Percentiles rank a stretch among this genome's conserved stretches.
Conservation (phyloP, 2,329 filamentous ascomycete genomes). For the Ceratocystiopsis brevicomis region DNA sequence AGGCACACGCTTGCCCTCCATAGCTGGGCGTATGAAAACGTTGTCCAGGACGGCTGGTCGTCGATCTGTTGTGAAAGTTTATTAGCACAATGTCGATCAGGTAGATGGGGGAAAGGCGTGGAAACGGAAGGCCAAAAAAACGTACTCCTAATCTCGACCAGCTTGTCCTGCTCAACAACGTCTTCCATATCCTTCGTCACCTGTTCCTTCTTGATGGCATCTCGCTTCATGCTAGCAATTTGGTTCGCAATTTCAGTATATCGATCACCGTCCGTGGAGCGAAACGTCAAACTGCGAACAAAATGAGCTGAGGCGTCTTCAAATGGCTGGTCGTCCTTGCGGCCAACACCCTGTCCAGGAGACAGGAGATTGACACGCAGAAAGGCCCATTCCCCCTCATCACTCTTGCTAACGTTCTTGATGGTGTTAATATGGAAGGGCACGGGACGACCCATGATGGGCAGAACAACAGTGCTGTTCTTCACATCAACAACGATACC, state of each 20-base stretch:
- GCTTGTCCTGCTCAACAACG: slow-evolving; percentile 95
- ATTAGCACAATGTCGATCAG: slow-evolving; percentile 5
- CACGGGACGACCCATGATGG: slow-evolving; percentile 92
- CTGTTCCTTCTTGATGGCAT: slow-evolving; percentile 77
- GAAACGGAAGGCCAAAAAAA: slow-evolving; percentile 16
- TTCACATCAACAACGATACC: slow-evolving; percentile 82
- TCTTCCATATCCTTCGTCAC: slow-evolving; percentile 99
- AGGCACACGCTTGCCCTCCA: slow-evolving; percentile 92
- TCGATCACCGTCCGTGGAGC: slow-evolving; percentile 72
- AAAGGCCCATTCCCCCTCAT: slow-evolving; percentile 86
- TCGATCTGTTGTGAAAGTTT: slow-evolving; percentile 38
- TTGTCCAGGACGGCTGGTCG: slow-evolving; percentile 81
- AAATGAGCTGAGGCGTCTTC: slow-evolving; percentile 94
- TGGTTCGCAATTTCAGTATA: slow-evolving; percentile 82
- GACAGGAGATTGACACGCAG: slow-evolving; percentile 94
- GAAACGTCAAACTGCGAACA: slow-evolving; percentile 83
- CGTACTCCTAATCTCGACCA: slow-evolving; percentile 81
- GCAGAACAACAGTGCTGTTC: slow-evolving; percentile 75
- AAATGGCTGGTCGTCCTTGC: slow-evolving; percentile 95
- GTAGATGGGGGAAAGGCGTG: no score
- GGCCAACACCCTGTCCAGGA: slow-evolving; percentile 86
- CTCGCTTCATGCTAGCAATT: slow-evolving; percentile 92
- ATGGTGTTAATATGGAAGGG: slow-evolving; percentile 96
- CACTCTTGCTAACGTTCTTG: slow-evolving; percentile 96
- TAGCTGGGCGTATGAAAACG: slow-evolving; percentile 83